Base-by-base conservation (phyloP, 2,329 filamentous ascomycete species). In the Verticillium isaacii region DNA sequence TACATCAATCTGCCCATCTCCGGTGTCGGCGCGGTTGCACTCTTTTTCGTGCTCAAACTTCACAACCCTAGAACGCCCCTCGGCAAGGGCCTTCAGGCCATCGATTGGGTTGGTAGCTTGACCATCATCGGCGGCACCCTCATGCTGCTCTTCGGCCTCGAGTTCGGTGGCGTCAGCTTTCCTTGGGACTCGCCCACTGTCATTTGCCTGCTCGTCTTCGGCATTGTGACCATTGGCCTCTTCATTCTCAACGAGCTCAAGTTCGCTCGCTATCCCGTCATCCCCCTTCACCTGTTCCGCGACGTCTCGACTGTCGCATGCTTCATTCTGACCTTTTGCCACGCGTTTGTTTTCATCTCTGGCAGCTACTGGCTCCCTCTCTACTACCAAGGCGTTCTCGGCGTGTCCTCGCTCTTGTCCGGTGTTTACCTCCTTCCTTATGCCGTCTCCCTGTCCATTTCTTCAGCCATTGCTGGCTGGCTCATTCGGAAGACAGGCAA, bases 321-420 rank as follows among this genome's bases (percentile, higher is more conserved):
- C 4, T 79, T 89, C n/a, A 68, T 65, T 3, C 73, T 81, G 2
- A 74, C 71, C 41, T 77, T 80, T 58, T 75, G 77, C 61, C 80
- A 84, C 63, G 76, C 75, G 0, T 77, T 87, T 68, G 82, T 86
- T 37, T 89, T 89, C 72, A 88, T 90, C 50, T 85, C 82, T 0
- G 80, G 80, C 1, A 84, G 86, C 58, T 93, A 91, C 73, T 93
- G 90, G 68, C 77, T 92, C 32, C 90, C 90, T 0, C 79, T 92
- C 0, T 93, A 89, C 73, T 88, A 91, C 60, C 90, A 93, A 70
- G 82, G 86, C 2, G 89, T 88, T 0, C 81, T 88, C 2, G 81
- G 81, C 58, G 85, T 84, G 1, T 80, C 81, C 0, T 86, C 88
- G 0, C 75, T 90, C 37, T 77, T 78, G n/a, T 90, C 86, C 0